Evolutionary conservation across 257 asterid species (phyloP).

Genomic region (Solanum okadae): DNA sequence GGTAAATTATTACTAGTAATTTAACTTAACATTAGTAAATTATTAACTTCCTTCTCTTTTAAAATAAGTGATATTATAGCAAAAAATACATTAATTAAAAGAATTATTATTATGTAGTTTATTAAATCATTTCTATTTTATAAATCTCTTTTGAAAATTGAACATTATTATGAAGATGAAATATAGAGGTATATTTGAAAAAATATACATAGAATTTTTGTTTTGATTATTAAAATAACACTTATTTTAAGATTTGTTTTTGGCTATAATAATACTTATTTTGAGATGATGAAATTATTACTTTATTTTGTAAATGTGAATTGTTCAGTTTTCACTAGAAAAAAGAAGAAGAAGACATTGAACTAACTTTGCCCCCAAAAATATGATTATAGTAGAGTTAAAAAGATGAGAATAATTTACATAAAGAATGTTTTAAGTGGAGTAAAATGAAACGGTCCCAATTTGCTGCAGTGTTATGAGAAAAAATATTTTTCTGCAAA

Average conservation of each 20-base stretch:
- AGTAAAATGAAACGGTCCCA: neutral
- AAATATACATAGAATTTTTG: neutral
- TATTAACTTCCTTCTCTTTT: neutral
- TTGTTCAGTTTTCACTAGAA: neutral
- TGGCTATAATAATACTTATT: neutral
- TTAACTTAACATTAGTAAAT: neutral
- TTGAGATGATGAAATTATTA: neutral
- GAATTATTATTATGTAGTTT: neutral
- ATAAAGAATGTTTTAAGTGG: neutral
- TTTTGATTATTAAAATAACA: no score
- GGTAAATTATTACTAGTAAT: neutral
- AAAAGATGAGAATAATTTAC: neutral
- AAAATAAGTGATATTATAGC: neutral
- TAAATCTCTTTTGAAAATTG: neutral
- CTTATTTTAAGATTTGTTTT: no score
- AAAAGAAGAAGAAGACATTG: neutral
- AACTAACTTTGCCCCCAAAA: neutral
- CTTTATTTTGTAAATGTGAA: neutral
- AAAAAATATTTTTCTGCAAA: neutral
- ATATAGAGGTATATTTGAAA: neutral
- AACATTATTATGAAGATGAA: neutral
- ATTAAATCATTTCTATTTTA: neutral
- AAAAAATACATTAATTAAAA: neutral
- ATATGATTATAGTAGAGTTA: neutral
- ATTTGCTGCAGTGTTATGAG: neutral